A percentile compares a stretch with the other conserved stretches of the same genome.
These are phyloP conservation scores for Russula lepida DNA, from an alignment of 768 basidiomycete species.

Conservation along the genomic window DNA sequence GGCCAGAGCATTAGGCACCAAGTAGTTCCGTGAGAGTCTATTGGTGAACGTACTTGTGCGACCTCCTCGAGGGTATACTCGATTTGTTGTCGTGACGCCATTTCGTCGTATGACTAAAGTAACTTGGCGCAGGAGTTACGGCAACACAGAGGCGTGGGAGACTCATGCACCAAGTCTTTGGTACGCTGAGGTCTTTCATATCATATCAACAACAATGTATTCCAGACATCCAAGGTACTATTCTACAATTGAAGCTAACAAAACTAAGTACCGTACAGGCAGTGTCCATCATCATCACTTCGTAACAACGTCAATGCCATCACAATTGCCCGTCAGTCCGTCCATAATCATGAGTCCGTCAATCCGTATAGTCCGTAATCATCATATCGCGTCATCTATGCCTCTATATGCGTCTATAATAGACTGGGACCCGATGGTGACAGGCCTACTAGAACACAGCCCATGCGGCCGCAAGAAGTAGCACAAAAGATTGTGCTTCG, in stretches of 20 bases:
- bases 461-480: conserved; percentile 21
- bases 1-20: background rate
- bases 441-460: background rate
- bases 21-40: background rate
- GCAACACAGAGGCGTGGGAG: no score
- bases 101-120: background rate
- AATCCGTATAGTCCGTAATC: no score
- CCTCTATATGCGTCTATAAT: background rate
- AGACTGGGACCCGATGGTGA: background rate
- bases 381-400: background rate
- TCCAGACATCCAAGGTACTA: background rate
- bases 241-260: background rate
- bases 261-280: background rate
- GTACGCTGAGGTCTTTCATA: no score
- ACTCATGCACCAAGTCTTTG: no score
- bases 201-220: no score
- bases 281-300: background rate
- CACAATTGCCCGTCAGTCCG: background rate
- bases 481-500: conserved; percentile 21
- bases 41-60: conserved; percentile 41
- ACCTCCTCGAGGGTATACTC: conserved; percentile 54
- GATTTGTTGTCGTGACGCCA: conserved; percentile 22
- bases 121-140: no score
- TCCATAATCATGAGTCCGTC: no score
- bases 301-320: background rate